phyloP scores from a whole-genome alignment of 176 grass and related monocot genomes.

The Melocanna baccifera region DNA sequence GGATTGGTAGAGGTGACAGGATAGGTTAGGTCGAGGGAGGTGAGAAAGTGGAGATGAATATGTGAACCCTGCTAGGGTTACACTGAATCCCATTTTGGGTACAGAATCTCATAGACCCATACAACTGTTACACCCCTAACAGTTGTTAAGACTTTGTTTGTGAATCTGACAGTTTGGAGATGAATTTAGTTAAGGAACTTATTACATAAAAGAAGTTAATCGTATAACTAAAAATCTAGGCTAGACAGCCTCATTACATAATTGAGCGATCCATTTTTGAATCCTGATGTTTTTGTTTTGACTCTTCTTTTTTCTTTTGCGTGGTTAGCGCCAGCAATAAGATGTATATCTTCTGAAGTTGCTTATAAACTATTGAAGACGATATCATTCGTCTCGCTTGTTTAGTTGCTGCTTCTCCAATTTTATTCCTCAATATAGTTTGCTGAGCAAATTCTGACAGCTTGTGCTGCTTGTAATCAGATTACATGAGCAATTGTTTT shows the following conservation, averaged over 20 bases:
- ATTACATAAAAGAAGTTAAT: neutral
- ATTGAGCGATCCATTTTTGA: neutral
- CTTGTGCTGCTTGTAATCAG: neutral
- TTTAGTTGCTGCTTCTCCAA: neutral
- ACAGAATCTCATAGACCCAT: neutral
- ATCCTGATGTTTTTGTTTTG: neutral
- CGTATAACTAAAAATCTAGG: neutral
- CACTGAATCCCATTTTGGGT: neutral
- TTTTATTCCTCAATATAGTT: neutral
- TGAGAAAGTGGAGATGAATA: slow-evolving; percentile 12
- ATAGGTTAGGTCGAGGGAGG: neutral
- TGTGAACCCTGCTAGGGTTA: slow-evolving; percentile 19
- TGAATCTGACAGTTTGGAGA: neutral
- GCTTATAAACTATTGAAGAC: slow-evolving; percentile 1
- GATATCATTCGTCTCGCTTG: neutral
- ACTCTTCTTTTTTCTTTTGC: neutral
- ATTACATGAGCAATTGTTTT: neutral
- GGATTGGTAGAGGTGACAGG: neutral
- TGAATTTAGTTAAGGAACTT: neutral
- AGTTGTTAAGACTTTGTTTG: neutral
- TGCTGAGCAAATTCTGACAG: neutral
- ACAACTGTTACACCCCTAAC: slow-evolving; percentile 8
- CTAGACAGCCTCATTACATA: neutral
- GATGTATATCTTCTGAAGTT: neutral
- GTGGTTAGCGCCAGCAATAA: slow-evolving; percentile 7